Percentiles rank a stretch among this genome's conserved stretches.
Evolutionary conservation across 169 alveolate genomes (phyloP).

Genomic region (Toxoplasma gondii): DNA sequence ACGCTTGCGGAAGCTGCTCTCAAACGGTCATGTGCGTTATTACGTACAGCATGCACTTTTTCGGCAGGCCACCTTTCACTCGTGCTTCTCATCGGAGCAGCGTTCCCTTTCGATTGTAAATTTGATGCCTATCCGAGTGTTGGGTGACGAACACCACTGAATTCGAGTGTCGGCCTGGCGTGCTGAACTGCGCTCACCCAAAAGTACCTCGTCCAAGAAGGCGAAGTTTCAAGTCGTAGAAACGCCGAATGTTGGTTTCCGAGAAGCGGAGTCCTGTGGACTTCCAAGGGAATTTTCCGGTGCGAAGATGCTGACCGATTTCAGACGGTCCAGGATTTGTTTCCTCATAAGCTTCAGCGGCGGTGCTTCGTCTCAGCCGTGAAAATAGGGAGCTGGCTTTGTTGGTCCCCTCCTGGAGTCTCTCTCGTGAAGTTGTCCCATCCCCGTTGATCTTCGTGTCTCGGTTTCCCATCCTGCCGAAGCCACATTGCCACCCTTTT

Average conservation of each 20-base stretch:
- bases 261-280: background rate
- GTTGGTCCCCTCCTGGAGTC: background rate
- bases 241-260: background rate
- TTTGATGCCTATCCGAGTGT: too few species aligned
- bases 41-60: too few species aligned
- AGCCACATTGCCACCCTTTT: background rate
- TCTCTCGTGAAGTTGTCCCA: background rate
- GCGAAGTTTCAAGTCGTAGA: background rate
- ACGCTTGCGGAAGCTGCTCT: too few species aligned
- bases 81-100: too few species aligned
- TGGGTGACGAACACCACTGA: too few species aligned
- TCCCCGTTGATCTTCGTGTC: background rate
- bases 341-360: background rate
- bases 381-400: background rate
- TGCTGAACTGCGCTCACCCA: background rate
- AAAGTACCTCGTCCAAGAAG: slow-evolving; percentile 21
- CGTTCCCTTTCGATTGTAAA: too few species aligned
- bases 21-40: too few species aligned
- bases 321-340: background rate
- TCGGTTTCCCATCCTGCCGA: background rate
- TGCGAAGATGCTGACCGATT: background rate
- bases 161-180: too few species aligned
- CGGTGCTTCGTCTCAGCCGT: background rate
- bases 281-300: background rate
- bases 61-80: too few species aligned